Conservation (phyloP, 148 eudicot species). For the Vaccinium myrtillus region DNA sequence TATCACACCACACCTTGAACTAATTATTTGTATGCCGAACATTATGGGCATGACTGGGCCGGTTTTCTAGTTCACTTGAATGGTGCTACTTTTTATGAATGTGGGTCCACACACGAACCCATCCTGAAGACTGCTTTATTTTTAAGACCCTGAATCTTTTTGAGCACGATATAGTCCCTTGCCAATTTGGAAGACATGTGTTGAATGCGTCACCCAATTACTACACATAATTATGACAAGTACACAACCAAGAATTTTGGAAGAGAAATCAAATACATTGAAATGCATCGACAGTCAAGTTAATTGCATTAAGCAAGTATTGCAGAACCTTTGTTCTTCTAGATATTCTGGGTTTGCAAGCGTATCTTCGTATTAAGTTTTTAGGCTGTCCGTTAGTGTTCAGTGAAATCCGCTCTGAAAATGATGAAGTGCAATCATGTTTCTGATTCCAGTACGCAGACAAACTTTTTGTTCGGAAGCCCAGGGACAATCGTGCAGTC, state of each 20-base stretch:
- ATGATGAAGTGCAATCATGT: neutral
- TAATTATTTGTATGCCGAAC: neutral
- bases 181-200: neutral
- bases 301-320: neutral
- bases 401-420: neutral
- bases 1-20: neutral
- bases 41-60: neutral
- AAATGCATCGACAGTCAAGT: neutral
- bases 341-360: neutral
- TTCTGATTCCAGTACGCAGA: slow-evolving; percentile 69
- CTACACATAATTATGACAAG: neutral
- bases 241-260: neutral
- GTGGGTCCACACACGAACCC: neutral
- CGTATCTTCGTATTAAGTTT: neutral
- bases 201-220: neutral
- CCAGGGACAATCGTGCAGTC: slow-evolving; percentile 47
- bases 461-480: slow-evolving; percentile 73
- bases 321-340: neutral
- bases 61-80: neutral
- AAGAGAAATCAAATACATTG: neutral
- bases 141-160: neutral
- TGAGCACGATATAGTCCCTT: neutral
- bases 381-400: neutral
- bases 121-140: neutral
- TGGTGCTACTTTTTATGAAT: neutral